These are phyloP conservation scores for Leccinum griseonigrum DNA, from an alignment of 1,284 basidiomycete genomes.

Conservation along the genomic window DNA sequence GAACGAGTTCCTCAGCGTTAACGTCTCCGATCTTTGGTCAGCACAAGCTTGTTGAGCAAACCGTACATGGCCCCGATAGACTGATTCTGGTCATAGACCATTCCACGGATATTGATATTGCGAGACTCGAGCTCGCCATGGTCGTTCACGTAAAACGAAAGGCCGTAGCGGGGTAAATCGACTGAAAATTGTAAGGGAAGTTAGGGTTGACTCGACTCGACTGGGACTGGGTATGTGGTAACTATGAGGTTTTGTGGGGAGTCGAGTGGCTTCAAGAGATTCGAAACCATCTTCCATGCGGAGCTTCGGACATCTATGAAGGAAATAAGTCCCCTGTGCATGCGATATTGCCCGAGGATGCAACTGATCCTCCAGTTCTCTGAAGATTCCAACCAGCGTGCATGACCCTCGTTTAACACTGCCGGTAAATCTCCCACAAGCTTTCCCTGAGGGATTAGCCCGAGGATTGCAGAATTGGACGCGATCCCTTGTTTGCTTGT, in stretches of 20 bases:
- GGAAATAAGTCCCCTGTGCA: neutral
- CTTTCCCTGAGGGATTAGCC: constrained; percentile 37
- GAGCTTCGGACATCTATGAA: neutral
- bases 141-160: constrained; percentile 36
- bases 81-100: constrained; percentile 2
- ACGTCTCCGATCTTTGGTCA: neutral
- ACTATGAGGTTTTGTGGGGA: constrained; percentile 29
- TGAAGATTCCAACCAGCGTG: constrained; percentile 37
- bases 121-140: constrained; percentile 29
- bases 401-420: constrained; percentile 31
- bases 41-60: constrained; percentile 1
- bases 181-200: constrained; percentile 24
- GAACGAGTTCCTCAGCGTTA: neutral
- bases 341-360: neutral
- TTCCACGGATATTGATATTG: neutral
- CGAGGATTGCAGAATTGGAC: constrained; percentile 14
- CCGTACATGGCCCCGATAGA: constrained; percentile 1
- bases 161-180: constrained; percentile 40
- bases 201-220: constrained; percentile 6
- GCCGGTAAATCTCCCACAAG: constrained; percentile 40
- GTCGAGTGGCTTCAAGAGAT: constrained; percentile 34
- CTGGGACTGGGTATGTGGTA: neutral
- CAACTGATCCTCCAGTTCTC: constrained; percentile 22
- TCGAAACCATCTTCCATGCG: constrained; percentile 30
- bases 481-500: constrained; percentile 16